Evolutionary conservation across 192 early-diverging fungal species (phyloP), one percentile per base, ranked within the genome.

Genomic region (Thamnidium elegans): DNA sequence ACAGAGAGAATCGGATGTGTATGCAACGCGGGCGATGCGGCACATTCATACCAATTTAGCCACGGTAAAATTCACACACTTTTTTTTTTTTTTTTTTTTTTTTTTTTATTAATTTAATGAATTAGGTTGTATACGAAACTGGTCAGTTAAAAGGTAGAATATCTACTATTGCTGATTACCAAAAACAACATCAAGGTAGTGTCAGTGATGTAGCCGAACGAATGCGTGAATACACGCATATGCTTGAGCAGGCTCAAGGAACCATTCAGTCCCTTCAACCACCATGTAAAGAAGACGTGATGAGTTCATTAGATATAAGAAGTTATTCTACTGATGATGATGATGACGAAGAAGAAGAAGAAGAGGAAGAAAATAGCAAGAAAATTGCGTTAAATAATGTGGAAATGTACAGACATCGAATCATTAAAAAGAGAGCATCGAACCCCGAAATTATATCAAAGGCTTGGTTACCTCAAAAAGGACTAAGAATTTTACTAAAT

Each of bases 221-320:
- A 36, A 64, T 70, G 45, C 62, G 69, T 23, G 69, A 70, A 65
- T 70, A 70, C 53, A 55, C 69, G n/a, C 44, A 51, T 20, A 65
- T 70, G 56, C 63, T 70, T 52, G 69, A 70, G 50, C 62, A 70
- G 60, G 69, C 69, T 58, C 63, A 64, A 70, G 69, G 63, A 13
- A 70, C 69, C 11, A 70, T 70, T 4, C 62, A 65, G 47, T 54
- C 44, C 17, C 45, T 66, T 11, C 43, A 58, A 26, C 10, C 36
- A 36, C 20, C 50, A 0, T 36, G 32, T 3, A 10, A 15, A 44
- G 21, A 43, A 14, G 42, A 53, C 23, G 11, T 4, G 14, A 43
- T 44, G 30, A 51, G 39, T 2, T 15, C 32, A 63, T 42, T 34
- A 23, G 32, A 20, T 14, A 51, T 51, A 23, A 31, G 32, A 3